Conservation (phyloP, 352 stramenopile genomes). For the Phytophthora hibernalis region DNA sequence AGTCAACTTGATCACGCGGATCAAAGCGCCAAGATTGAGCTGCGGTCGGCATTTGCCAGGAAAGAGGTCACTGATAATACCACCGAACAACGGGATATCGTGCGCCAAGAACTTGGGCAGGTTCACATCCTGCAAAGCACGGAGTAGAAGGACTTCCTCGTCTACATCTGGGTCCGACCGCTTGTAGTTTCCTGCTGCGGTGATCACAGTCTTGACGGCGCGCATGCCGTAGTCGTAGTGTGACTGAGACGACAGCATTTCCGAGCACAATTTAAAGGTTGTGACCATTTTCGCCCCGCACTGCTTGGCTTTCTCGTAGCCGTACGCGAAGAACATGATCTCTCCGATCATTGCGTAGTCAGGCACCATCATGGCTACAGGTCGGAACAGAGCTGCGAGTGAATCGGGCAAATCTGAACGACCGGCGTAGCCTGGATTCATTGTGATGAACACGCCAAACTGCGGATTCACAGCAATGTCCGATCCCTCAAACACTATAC, state of each 20-base stretch:
- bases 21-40: conserved; percentile 91
- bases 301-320: conserved; percentile 93
- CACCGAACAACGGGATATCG: conserved; percentile 94
- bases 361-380: conserved; percentile 97
- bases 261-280: conserved; percentile 95
- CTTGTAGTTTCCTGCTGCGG: conserved; percentile 95
- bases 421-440: conserved; percentile 96
- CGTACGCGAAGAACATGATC: conserved; percentile 97
- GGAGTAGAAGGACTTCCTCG: conserved; percentile 93
- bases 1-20: conserved; percentile 88
- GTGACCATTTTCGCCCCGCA: conserved; percentile 97
- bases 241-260: conserved; percentile 94
- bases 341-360: conserved; percentile 96
- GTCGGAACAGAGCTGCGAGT: conserved; percentile 94
- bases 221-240: conserved; percentile 98
- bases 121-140: conserved; percentile 95
- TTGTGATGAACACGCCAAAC: conserved; percentile 96
- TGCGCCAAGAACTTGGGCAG: conserved; percentile 96
- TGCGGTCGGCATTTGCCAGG: conserved; percentile 89
- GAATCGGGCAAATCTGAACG: conserved; percentile 96
- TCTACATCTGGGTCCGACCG: conserved; percentile 92
- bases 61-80: conserved; percentile 96
- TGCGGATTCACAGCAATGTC: conserved; percentile 94
- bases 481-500: conserved; percentile 94
- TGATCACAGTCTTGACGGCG: conserved; percentile 96